Evolutionary conservation across 441 rosid species (phyloP).

Genomic region (Daphne laureola): DNA sequence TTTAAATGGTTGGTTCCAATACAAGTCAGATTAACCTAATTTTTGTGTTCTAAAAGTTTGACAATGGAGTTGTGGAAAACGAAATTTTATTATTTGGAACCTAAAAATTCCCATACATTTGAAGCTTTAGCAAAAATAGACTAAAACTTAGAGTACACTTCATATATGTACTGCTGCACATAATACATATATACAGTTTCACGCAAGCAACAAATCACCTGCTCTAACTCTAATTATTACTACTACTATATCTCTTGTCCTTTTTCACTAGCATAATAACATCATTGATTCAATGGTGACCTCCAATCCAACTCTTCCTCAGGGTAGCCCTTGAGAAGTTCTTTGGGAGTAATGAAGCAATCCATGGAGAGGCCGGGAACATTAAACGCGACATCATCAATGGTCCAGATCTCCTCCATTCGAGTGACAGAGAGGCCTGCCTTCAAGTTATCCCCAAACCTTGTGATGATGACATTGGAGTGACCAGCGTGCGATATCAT

Average conservation of each 20-base stretch:
- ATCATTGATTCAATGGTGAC: constrained; percentile 19
- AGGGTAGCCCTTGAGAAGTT: constrained; percentile 36
- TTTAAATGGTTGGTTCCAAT: too few species aligned
- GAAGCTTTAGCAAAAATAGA: neutral
- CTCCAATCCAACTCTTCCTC: constrained; percentile 33
- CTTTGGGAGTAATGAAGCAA: constrained; percentile 83
- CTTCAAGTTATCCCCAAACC: constrained; percentile 71
- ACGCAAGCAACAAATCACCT: constrained; percentile 3
- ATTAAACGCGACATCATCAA: constrained; percentile 79
- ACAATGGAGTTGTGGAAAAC: too few species aligned
- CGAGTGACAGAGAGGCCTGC: constrained; percentile 65
- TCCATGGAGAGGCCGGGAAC: constrained; percentile 73
- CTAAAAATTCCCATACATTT: too few species aligned
- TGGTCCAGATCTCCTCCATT: constrained; percentile 77
- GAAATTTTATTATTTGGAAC: too few species aligned
- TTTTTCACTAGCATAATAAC: neutral
- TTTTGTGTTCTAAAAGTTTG: too few species aligned
- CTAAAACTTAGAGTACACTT: constrained; percentile 1
- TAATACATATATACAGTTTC: constrained; percentile 1
- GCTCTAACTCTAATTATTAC: constrained; percentile 11
- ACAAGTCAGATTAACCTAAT: too few species aligned
- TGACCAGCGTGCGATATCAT: constrained; percentile 78
- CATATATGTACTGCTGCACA: neutral
- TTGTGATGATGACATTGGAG: constrained; percentile 60
- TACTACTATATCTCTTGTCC: neutral